phyloP scores from a whole-genome alignment of 2,329 filamentous ascomycete genomes.

The Cladosporium sp. region DNA sequence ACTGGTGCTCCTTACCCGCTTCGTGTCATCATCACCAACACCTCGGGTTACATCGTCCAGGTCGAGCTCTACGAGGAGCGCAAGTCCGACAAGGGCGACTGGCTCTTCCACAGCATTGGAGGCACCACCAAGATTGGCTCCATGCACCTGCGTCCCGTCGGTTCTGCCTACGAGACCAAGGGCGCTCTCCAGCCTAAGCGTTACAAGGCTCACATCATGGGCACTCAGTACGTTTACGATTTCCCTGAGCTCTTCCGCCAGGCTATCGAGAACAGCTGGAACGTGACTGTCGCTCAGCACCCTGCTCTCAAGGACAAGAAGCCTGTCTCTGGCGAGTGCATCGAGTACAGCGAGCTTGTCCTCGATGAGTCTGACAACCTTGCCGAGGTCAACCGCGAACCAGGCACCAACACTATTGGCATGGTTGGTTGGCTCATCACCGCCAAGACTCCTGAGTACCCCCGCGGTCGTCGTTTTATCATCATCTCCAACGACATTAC shows the following conservation, averaged over 20 bases:
- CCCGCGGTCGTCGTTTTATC: slow-evolving; percentile 85
- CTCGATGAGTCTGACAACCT: slow-evolving; percentile 91
- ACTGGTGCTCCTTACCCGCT: slow-evolving; percentile 87
- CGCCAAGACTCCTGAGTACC: slow-evolving; percentile 93
- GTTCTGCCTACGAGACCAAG: slow-evolving; percentile 94
- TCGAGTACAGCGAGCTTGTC: slow-evolving; percentile 90
- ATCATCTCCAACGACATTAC: slow-evolving; percentile 99
- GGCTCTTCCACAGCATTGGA: slow-evolving; percentile 97
- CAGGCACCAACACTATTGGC: slow-evolving; percentile 91
- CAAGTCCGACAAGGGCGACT: slow-evolving; percentile 96
- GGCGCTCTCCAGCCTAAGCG: slow-evolving; percentile 98
- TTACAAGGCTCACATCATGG: slow-evolving; percentile 99
- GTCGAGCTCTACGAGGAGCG: slow-evolving; percentile 97
- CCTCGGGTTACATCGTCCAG: slow-evolving; percentile 94
- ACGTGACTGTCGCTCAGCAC: slow-evolving; percentile 71
- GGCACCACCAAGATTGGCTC: slow-evolving; percentile 92
- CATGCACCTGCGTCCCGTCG: slow-evolving; percentile 90
- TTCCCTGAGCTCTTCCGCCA: slow-evolving; percentile 99
- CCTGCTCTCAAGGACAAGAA: slow-evolving; percentile 74
- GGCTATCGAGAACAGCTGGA: slow-evolving; percentile 94
- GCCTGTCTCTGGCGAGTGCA: slow-evolving; percentile 83
- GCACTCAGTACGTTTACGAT: slow-evolving; percentile 98
- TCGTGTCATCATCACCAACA: slow-evolving; percentile 96
- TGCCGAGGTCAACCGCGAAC: slow-evolving; percentile 89
- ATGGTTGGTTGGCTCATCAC: slow-evolving; percentile 99